Conservation (phyloP, 176 grass and related monocot genomes). For the Aegilops tauschii region DNA sequence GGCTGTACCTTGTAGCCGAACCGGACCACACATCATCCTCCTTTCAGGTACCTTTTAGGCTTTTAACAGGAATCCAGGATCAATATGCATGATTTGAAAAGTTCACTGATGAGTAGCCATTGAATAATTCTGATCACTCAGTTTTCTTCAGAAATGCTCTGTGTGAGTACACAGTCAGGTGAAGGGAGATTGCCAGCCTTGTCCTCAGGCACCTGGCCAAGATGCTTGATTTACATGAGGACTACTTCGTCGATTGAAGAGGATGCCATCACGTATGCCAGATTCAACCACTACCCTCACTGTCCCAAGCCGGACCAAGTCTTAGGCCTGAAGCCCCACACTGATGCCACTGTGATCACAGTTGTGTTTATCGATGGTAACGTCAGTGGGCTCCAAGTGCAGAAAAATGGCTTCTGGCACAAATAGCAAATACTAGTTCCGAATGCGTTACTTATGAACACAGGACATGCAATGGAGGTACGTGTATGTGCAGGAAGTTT, state of each 20-base stretch:
- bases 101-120: too few species aligned
- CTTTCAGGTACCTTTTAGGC: background rate
- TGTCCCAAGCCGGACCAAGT: slow-evolving; percentile 50
- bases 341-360: slow-evolving; percentile 48
- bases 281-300: too few species aligned
- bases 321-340: slow-evolving; percentile 48
- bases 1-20: slow-evolving; percentile 45
- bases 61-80: background rate
- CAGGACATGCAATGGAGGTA: slow-evolving; percentile 60
- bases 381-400: slow-evolving; percentile 53
- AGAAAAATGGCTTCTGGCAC: slow-evolving; percentile 34
- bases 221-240: slow-evolving; percentile 20
- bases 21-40: slow-evolving; percentile 22
- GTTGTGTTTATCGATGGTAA: slow-evolving; percentile 40
- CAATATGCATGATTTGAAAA: background rate
- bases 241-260: slow-evolving; percentile 21
- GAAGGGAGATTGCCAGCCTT: slow-evolving; percentile 8
- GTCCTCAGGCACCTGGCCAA: slow-evolving; percentile 7
- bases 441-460: slow-evolving; percentile 34
- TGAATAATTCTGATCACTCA: background rate
- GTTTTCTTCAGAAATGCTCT: slow-evolving; percentile 10
- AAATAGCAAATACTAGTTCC: slow-evolving; percentile 27
- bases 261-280: slow-evolving; percentile 22
- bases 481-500: background rate
- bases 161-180: slow-evolving; percentile 40